These are phyloP conservation scores for Lipomyces spencermartinsiae DNA, from an alignment of 805 yeast species.

Conservation along the genomic window DNA sequence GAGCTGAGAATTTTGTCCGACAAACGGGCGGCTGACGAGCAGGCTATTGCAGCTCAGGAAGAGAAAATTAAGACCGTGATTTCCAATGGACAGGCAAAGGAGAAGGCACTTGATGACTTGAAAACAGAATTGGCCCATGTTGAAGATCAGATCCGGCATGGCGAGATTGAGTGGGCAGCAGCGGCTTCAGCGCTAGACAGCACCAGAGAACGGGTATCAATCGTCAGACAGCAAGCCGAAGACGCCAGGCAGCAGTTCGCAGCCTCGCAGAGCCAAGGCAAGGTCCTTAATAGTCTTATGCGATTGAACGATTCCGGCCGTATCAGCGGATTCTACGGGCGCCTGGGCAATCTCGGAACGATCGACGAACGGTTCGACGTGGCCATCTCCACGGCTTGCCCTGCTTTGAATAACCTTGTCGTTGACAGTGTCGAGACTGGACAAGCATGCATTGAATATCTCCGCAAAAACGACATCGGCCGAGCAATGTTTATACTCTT, in stretches of 20 bases:
- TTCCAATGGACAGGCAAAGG: conserved; percentile 57
- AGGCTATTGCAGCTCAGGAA: conserved; percentile 55
- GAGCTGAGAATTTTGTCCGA: conserved; percentile 65
- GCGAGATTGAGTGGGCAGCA: conserved; percentile 60
- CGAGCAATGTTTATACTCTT: conserved; percentile 86
- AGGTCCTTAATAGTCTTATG: conserved; percentile 71
- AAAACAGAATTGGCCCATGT: conserved; percentile 58
- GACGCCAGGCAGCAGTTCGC: conserved; percentile 70
- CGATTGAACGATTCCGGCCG: conserved; percentile 80
- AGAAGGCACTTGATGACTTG: conserved; percentile 54
- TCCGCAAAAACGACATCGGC: conserved; percentile 83
- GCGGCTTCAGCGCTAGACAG: conserved; percentile 59
- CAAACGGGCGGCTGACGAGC: conserved; percentile 52
- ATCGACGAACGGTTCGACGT: conserved; percentile 89
- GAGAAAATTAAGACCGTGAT: conserved; percentile 54
- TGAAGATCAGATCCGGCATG: conserved; percentile 60
- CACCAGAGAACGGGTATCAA: conserved; percentile 60
- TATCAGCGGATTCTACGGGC: conserved; percentile 67
- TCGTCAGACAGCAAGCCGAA: conserved; percentile 64
- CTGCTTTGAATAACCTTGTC: conserved; percentile 88
- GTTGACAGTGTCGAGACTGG: conserved; percentile 81
- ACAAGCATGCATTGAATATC: conserved; percentile 77
- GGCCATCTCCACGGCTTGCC: conserved; percentile 94
- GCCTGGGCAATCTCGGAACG: conserved; percentile 90
- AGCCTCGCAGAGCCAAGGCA: conserved; percentile 68